A percentile compares a stretch with the other conserved stretches of the same genome.
These are phyloP conservation scores for Phaseolus coccineus DNA, from an alignment of 331 rosid genomes.

Conservation along the genomic window DNA sequence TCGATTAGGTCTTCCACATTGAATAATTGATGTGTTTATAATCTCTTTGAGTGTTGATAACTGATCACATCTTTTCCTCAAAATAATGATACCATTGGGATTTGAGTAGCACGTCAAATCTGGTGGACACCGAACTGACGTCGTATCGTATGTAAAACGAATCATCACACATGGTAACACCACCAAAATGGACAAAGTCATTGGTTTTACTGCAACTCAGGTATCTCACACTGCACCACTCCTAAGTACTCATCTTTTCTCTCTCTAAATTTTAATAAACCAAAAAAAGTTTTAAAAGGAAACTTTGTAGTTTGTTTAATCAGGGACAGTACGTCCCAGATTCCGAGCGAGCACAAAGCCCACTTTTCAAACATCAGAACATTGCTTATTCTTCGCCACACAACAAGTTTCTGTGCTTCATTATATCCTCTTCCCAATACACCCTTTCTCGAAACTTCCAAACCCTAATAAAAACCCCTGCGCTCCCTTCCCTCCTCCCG, in stretches of 20 bases:
- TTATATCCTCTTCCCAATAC: constrained; percentile 34
- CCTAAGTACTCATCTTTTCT: neutral
- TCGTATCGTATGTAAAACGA: neutral
- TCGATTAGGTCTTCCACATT: neutral
- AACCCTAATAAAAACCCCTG: constrained; percentile 34
- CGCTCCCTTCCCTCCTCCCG: neutral
- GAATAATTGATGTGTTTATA: neutral
- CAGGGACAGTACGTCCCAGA: constrained; percentile 36
- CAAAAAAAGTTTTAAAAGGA: constrained; percentile 5
- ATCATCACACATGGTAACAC: constrained; percentile 31
- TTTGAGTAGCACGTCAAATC: constrained; percentile 19
- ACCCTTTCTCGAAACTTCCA: constrained; percentile 44
- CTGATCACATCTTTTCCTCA: neutral
- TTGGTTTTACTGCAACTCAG: constrained; percentile 4
- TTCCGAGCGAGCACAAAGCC: constrained; percentile 29
- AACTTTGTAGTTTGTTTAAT: constrained; percentile 37
- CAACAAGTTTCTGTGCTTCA: constrained; percentile 19
- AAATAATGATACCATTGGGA: constrained; percentile 14
- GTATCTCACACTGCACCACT: neutral
- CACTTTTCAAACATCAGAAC: constrained; percentile 35
- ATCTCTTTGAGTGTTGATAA: neutral
- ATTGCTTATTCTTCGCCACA: constrained; percentile 32
- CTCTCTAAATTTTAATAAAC: constrained; percentile 9
- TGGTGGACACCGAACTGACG: neutral
- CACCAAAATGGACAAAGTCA: constrained; percentile 30